Evolutionary conservation across 148 eudicot genomes (phyloP).

Genomic region (Fagopyrum homotropicum): DNA sequence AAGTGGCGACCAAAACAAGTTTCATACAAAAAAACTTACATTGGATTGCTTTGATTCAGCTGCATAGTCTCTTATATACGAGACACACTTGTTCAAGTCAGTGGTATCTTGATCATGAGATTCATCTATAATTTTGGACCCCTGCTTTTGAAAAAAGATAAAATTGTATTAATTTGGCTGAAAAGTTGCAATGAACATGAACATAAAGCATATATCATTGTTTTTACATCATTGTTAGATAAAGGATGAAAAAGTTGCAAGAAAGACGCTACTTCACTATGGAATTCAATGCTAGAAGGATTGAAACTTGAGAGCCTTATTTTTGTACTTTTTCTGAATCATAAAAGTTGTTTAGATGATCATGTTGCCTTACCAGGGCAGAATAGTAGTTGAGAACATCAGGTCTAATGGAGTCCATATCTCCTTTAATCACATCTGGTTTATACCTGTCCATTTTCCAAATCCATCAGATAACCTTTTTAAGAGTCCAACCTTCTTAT

Average conservation of each 20-base stretch:
- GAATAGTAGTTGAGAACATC: slow-evolving; percentile 68
- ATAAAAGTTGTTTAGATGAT: no score
- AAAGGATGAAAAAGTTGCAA: no score
- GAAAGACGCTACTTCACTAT: no score
- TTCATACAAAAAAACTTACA: slow-evolving; percentile 32
- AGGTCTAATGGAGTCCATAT: slow-evolving; percentile 78
- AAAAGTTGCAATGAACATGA: no score
- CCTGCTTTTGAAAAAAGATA: slow-evolving; percentile 40
- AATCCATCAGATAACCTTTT: not conserved
- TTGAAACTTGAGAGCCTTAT: no score
- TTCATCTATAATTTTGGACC: slow-evolving; percentile 57
- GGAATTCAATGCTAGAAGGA: no score
- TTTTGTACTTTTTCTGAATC: no score
- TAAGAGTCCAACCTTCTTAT: not conserved
- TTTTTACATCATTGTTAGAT: no score
- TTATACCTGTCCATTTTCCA: slow-evolving; percentile 61
- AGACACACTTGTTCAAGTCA: slow-evolving; percentile 78
- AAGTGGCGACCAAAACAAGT: not conserved
- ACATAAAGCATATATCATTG: no score
- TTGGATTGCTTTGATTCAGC: slow-evolving; percentile 43
- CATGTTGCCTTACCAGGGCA: slow-evolving; percentile 36
- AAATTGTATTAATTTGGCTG: not conserved
- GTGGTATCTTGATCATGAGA: slow-evolving; percentile 91
- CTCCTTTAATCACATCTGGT: slow-evolving; percentile 90
- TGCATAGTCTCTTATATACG: slow-evolving; percentile 39